Evolutionary conservation across 768 basidiomycete species (phyloP).

Genomic region (Hemileccinum rubropunctum): DNA sequence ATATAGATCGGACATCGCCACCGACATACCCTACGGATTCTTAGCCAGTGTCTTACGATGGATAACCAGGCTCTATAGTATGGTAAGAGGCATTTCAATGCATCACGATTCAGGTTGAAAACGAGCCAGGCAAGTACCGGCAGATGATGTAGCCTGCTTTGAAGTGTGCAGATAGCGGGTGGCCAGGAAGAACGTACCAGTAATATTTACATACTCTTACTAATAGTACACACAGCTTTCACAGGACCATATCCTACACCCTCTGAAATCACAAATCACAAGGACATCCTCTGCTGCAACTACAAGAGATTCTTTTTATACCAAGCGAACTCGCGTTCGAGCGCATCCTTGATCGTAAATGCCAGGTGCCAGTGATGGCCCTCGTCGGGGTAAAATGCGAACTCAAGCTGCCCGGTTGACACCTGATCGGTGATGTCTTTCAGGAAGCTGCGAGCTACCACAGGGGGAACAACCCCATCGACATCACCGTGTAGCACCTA

Average conservation of each 20-base stretch:
- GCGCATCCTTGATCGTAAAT: constrained; percentile 30
- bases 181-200: too few relatives aligned
- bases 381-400: constrained; percentile 40
- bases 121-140: too few relatives aligned
- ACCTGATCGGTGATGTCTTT: background rate
- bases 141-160: too few relatives aligned
- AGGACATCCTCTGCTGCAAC: background rate
- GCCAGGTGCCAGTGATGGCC: constrained; percentile 36
- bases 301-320: constrained; percentile 25
- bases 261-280: background rate
- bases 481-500: constrained; percentile 65
- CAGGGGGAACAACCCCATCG: constrained; percentile 64
- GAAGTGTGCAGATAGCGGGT: too few relatives aligned
- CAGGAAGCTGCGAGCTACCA: constrained; percentile 43
- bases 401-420: constrained; percentile 22
- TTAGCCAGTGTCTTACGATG: too few relatives aligned
- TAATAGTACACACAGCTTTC: background rate
- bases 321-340: constrained; percentile 32
- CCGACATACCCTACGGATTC: too few relatives aligned
- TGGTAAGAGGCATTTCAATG: too few relatives aligned
- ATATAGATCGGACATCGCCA: too few relatives aligned
- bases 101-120: too few relatives aligned
- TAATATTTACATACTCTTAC: too few relatives aligned
- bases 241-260: background rate
- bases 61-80: too few relatives aligned